phyloP scores from a whole-genome alignment of 139 green algal genomes.

The Picochlorum sp. region DNA sequence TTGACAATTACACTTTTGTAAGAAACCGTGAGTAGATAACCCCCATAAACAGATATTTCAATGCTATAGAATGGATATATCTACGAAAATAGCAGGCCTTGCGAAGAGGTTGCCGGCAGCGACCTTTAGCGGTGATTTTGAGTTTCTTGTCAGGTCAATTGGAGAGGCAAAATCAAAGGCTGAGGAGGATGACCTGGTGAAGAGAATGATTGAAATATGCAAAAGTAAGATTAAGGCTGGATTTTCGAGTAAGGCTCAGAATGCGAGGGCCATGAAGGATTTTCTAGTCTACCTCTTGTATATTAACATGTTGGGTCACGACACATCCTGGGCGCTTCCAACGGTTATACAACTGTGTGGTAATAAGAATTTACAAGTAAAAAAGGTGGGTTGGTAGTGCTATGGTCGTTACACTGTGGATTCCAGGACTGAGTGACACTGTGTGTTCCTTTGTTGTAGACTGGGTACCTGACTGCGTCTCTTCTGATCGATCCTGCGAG shows the following conservation, averaged over 20 bases:
- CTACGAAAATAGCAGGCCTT: slow-evolving; percentile 14
- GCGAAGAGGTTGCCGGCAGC: slow-evolving; percentile 17
- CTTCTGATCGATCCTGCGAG: slow-evolving; percentile 86
- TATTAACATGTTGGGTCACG: slow-evolving; percentile 96
- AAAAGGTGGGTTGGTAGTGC: slow-evolving; percentile 43
- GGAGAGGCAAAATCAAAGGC: slow-evolving; percentile 68
- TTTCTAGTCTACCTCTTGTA: slow-evolving; percentile 91
- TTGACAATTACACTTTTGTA: no score
- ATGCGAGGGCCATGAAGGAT: slow-evolving; percentile 63
- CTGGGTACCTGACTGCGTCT: slow-evolving; percentile 82
- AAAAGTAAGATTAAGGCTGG: slow-evolving; percentile 64
- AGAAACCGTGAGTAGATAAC: no score
- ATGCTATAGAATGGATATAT: slow-evolving; percentile 15
- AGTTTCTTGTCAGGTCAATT: slow-evolving; percentile 50
- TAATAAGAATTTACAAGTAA: slow-evolving; percentile 51
- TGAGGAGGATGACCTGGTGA: slow-evolving; percentile 77
- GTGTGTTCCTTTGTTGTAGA: slow-evolving; percentile 33
- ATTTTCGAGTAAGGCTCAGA: slow-evolving; percentile 53
- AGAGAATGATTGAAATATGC: slow-evolving; percentile 63
- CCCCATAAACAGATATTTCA: no score
- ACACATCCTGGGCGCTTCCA: slow-evolving; percentile 84
- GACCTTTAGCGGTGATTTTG: slow-evolving; percentile 37
- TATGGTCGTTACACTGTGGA: not conserved
- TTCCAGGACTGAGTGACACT: not conserved
- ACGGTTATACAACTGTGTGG: slow-evolving; percentile 71